Conservation (phyloP, 108 stramenopile genomes). For the Skeletonema costatum region DNA sequence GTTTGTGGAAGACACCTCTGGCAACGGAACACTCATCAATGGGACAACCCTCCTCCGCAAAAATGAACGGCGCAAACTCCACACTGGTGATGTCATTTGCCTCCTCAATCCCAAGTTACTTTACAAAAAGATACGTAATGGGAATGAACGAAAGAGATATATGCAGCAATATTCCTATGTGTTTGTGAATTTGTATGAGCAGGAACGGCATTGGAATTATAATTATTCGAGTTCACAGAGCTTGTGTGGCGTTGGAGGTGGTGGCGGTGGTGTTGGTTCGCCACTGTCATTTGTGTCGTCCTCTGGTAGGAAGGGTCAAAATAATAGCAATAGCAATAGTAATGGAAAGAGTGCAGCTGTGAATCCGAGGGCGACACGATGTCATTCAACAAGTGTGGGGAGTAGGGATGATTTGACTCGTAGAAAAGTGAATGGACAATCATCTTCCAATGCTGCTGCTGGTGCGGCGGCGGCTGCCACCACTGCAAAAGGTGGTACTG, state of each 20-base stretch:
- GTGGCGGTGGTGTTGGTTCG: background rate
- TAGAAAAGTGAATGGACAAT: background rate
- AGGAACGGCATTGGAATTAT: conserved; percentile 28
- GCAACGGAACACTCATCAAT: conserved; percentile 93
- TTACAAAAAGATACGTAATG: conserved; percentile 50
- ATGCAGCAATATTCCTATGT: conserved; percentile 71
- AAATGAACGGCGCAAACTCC: conserved; percentile 81
- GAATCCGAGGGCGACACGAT: conserved; percentile 1
- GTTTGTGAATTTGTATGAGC: conserved; percentile 73
- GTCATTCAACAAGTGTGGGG: background rate
- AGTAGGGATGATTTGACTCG: background rate
- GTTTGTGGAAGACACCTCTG: conserved; percentile 89
- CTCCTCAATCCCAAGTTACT: conserved; percentile 78
- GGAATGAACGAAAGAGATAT: conserved; percentile 38
- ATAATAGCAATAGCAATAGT: background rate
- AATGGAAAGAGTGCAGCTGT: background rate
- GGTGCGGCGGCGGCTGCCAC: background rate
- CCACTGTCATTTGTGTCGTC: background rate
- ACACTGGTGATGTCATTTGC: conserved; percentile 93
- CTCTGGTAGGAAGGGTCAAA: background rate
- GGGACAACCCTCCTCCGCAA: conserved; percentile 59
- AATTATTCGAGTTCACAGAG: conserved; percentile 10
- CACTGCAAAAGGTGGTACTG: background rate
- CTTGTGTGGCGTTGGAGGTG: conserved; percentile 3
- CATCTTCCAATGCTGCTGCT: background rate